These are phyloP conservation scores for Botrytis byssoidea DNA, from an alignment of 2,329 filamentous ascomycete genomes.

Conservation along the genomic window DNA sequence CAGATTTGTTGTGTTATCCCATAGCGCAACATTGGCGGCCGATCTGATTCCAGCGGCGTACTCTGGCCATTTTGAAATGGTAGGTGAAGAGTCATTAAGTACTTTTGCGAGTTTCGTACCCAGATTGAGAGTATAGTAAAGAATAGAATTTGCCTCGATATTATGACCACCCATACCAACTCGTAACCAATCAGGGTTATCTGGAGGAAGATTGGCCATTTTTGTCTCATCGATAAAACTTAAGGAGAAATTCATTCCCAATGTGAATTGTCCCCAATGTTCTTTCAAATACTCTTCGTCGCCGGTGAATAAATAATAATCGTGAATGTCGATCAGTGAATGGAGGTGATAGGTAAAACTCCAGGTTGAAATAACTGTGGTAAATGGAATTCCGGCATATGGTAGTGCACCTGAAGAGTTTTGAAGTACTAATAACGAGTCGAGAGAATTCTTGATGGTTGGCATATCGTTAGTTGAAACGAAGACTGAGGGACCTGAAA, in stretches of 20 bases:
- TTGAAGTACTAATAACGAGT: constrained; percentile 30
- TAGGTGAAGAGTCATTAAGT: constrained; percentile 36
- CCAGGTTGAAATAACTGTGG: constrained; percentile 41
- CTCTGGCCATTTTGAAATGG: background rate
- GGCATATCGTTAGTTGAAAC: constrained; percentile 55
- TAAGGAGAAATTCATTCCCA: constrained; percentile 47
- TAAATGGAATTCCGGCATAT: constrained; percentile 44
- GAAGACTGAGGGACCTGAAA: constrained; percentile 53
- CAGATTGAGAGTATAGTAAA: constrained; percentile 40
- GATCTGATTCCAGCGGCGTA: constrained; percentile 22
- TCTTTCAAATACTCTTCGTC: constrained; percentile 49
- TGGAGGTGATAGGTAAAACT: constrained; percentile 60
- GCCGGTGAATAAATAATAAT: constrained; percentile 58
- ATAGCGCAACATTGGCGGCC: constrained; percentile 21
- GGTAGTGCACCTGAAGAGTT: constrained; percentile 27
- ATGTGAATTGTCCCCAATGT: constrained; percentile 51
- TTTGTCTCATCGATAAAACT: constrained; percentile 45
- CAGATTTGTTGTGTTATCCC: constrained; percentile 28
- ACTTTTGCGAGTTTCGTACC: constrained; percentile 44
- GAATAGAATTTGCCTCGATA: constrained; percentile 36
- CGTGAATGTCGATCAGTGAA: constrained; percentile 57
- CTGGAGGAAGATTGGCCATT: constrained; percentile 35
- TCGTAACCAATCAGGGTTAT: constrained; percentile 35
- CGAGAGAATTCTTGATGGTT: constrained; percentile 50
- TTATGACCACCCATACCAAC: constrained; percentile 38